These are phyloP conservation scores for Spathaspora girioi DNA, from an alignment of 805 yeast species.

Conservation along the genomic window DNA sequence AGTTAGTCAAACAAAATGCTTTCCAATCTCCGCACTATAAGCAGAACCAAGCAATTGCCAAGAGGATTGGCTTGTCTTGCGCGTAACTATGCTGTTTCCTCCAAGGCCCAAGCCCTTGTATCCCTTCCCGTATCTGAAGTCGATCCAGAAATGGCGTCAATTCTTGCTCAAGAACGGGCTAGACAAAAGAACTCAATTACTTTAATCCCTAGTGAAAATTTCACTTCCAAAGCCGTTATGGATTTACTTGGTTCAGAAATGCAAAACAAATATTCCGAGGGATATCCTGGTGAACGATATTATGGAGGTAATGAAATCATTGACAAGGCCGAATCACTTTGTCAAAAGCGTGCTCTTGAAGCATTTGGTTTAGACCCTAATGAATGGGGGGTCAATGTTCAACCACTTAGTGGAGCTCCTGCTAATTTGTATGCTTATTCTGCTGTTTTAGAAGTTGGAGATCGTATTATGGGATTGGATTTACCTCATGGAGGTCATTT, in stretches of 20 bases:
- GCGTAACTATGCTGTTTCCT: constrained; percentile 59
- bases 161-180: constrained; percentile 73
- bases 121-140: constrained; percentile 62
- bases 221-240: constrained; percentile 93
- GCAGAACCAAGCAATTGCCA: constrained; percentile 11
- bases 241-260: constrained; percentile 96
- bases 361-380: constrained; percentile 79
- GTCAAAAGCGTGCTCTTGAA: constrained; percentile 91
- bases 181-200: constrained; percentile 95
- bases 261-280: constrained; percentile 98
- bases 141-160: constrained; percentile 76
- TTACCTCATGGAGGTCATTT: constrained; percentile 98
- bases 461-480: constrained; percentile 96
- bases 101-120: constrained; percentile 47
- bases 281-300: constrained; percentile 98
- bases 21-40: neutral
- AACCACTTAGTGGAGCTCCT: constrained; percentile 94
- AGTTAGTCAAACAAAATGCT: neutral
- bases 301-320: constrained; percentile 98
- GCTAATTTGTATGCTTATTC: constrained; percentile 96
- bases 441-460: constrained; percentile 92
- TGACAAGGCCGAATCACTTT: constrained; percentile 86
- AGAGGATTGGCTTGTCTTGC: neutral
- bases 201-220: constrained; percentile 94
- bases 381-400: constrained; percentile 98